Conservation (phyloP, 2,329 filamentous ascomycete species). For the Conoideocrella luteorostrata region DNA sequence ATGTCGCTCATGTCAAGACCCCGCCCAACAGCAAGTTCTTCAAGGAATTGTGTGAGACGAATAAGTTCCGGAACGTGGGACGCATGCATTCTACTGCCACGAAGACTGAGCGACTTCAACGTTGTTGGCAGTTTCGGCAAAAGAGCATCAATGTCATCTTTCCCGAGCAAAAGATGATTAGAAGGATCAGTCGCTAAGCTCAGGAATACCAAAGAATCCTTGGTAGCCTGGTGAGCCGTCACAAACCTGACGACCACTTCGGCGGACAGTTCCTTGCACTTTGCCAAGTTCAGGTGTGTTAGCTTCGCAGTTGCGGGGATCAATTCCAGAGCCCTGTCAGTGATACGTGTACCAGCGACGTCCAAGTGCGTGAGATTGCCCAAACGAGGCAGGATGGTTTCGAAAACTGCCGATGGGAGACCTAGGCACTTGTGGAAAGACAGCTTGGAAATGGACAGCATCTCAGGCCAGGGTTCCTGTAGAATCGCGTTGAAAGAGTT, state of each 20-base stretch:
- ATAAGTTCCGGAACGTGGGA: conserved; percentile 58
- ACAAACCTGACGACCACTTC: conserved; percentile 64
- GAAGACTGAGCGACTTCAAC: conserved; percentile 67
- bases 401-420: conserved; percentile 60
- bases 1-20: conserved; percentile 60
- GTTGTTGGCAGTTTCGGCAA: conserved; percentile 60
- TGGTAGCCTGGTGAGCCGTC: conserved; percentile 62
- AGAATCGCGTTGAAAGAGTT: conserved; percentile 55
- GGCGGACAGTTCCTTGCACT: conserved; percentile 65
- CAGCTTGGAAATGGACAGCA: conserved; percentile 57
- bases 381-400: conserved; percentile 65
- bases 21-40: conserved; percentile 69
- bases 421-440: conserved; percentile 75
- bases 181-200: conserved; percentile 68
- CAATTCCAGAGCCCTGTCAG: conserved; percentile 60
- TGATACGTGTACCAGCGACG: conserved; percentile 71
- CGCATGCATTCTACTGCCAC: conserved; percentile 63
- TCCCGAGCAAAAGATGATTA: conserved; percentile 64
- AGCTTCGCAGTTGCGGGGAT: conserved; percentile 67
- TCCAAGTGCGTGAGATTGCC: conserved; percentile 68
- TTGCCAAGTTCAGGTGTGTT: conserved; percentile 72
- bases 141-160: conserved; percentile 57
- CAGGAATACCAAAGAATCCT: conserved; percentile 58
- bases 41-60: conserved; percentile 60
- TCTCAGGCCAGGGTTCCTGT: conserved; percentile 43